A percentile compares a stretch with the other conserved stretches of the same genome.
Conservation (phyloP, 345 rosid species). For the Ceriops decandra region DNA sequence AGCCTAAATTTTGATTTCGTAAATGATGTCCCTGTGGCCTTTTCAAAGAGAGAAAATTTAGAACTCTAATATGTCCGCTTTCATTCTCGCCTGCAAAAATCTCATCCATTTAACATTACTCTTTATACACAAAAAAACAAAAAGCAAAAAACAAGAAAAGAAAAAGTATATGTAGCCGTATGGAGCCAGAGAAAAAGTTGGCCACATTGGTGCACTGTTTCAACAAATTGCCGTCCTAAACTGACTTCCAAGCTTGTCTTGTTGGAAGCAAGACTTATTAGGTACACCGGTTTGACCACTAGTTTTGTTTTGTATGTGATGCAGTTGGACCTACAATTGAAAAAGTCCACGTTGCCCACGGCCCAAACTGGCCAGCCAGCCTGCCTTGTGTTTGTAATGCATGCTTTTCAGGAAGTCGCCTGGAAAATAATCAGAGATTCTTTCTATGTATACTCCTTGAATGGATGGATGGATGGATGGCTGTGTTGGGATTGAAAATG, state of each 20-base stretch:
- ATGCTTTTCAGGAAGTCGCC: background rate
- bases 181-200: background rate
- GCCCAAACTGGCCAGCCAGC: background rate
- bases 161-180: background rate
- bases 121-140: no score
- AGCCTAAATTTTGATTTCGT: no score
- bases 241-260: constrained; percentile 10
- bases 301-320: background rate
- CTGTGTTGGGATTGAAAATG: background rate
- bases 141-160: background rate
- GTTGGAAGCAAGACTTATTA: constrained; percentile 1
- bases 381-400: no score
- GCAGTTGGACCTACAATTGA: constrained; percentile 10
- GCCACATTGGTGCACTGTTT: background rate
- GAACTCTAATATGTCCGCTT: no score
- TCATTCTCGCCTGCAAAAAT: no score
- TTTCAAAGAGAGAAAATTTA: no score
- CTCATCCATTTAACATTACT: no score
- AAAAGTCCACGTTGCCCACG: background rate
- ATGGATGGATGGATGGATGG: no score
- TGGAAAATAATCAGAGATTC: background rate
- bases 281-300: background rate
- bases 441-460: no score
- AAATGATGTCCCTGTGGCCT: no score
- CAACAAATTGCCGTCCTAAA: constrained; percentile 17